These are phyloP conservation scores for Pezicula carpinea DNA, from an alignment of 2,329 filamentous ascomycete genomes.

Conservation along the genomic window DNA sequence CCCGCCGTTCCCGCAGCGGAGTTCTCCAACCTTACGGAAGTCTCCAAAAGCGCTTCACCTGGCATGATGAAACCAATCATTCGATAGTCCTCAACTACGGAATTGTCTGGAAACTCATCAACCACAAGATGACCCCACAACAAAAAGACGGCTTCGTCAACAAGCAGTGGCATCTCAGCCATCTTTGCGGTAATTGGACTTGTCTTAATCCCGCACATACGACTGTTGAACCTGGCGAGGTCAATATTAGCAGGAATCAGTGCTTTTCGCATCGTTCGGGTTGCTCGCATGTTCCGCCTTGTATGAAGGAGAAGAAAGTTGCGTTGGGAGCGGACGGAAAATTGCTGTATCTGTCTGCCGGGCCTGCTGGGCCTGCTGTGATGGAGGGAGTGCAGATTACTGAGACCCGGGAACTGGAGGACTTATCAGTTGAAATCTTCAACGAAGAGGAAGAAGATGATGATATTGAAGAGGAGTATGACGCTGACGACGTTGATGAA, in stretches of 20 bases:
- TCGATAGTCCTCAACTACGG: slow-evolving; percentile 21
- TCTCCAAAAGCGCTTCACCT: slow-evolving; percentile 16
- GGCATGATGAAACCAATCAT: slow-evolving; percentile 10
- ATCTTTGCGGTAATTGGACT: slow-evolving; percentile 30
- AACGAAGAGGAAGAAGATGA: too few species aligned
- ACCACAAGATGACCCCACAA: slow-evolving; percentile 15
- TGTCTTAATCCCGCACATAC: slow-evolving; percentile 26
- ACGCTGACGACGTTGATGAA: too few species aligned
- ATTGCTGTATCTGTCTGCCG: too few species aligned
- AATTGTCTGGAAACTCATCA: slow-evolving; percentile 19
- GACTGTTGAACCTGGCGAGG: slow-evolving; percentile 20
- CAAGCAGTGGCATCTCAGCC: slow-evolving; percentile 25
- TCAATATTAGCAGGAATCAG: slow-evolving; percentile 23
- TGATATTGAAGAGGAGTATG: too few species aligned
- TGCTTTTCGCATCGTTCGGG: slow-evolving; percentile 23
- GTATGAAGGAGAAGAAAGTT: slow-evolving; percentile 23
- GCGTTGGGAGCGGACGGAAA: slow-evolving; percentile 16
- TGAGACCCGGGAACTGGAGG: too few species aligned
- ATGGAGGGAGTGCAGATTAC: too few species aligned
- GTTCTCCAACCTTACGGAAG: slow-evolving; percentile 10
- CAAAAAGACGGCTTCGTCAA: slow-evolving; percentile 25
- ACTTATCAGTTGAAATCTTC: too few species aligned
- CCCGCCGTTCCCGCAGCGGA: slow-evolving; percentile 6
- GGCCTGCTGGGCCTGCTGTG: too few species aligned
- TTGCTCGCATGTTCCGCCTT: slow-evolving; percentile 20